Base-by-base conservation (phyloP, 2,329 filamentous ascomycete genomes). In the Neofusicoccum umdonicola region DNA sequence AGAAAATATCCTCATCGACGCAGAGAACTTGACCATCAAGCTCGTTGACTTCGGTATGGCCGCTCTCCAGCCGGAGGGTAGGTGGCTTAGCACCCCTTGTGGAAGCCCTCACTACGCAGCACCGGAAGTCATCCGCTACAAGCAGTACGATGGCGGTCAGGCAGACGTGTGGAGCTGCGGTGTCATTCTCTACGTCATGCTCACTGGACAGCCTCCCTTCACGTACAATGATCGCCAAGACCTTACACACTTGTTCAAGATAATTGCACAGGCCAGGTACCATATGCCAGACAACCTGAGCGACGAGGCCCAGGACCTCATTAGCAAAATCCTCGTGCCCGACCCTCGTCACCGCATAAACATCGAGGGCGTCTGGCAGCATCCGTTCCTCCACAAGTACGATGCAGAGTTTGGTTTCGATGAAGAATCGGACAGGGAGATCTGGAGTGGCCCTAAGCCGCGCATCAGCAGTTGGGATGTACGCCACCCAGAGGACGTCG, bases 11-110 rank as follows among this genome's bases (percentile, higher is more conserved):
- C 83, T 99, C 17, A 84, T 99, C 58, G 93, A 93, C 65, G 82
- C 82, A 3, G 82, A 89, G 5, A 79, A 75, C 52, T 85, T 89
- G 62, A 88, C 91, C 65, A 88, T 98, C 76, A 99, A 98, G 79
- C 88, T 99, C 71, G 94, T 94, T 60, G 95, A 99, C 76, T 99
- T 99, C 76, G 94, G 95, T 47, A 97, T 99, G 93, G 95, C 95
- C 50, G 94, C 94, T 3, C 83, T 98, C 47, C 94, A 98, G 75
- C 91, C 91, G 3, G 85, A 87, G 27, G 89, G 88, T 8, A 89
- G 92, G 69, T 88, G 89, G 73, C 85, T 99, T 34, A 90, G 87
- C 64, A 98, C 95, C 0, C 92, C 94, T 4, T 99, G 95, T 71
- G 95, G 95, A 19, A 98, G 95, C 68, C 95, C 95, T 22, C 95